Evolutionary conservation across 208 protist genomes (phyloP).

Genomic region (Trichomonas gallinae): DNA sequence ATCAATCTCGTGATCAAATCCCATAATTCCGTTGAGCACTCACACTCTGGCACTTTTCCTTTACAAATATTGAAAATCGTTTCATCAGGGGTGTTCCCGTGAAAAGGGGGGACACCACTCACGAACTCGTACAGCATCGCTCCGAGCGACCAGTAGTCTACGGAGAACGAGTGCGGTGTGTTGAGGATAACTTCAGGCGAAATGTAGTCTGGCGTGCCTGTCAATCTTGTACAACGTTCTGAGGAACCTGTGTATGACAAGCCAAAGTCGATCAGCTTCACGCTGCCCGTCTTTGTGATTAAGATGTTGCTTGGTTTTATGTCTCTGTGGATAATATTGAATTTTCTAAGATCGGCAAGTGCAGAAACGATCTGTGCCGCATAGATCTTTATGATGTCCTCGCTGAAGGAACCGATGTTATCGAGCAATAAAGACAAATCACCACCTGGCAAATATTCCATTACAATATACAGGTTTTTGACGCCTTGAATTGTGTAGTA

Average conservation of each 20-base stretch:
- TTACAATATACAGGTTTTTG: neutral
- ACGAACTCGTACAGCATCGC: neutral
- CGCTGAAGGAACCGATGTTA: neutral
- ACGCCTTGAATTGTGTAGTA: neutral
- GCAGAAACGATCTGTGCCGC: neutral
- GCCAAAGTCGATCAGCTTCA: neutral
- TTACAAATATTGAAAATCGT: neutral
- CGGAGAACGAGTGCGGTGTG: neutral
- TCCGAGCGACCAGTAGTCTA: neutral
- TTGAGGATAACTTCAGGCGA: neutral
- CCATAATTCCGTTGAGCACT: slow-evolving; percentile 18
- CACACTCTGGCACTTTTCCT: neutral
- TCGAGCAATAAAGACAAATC: neutral
- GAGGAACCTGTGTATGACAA: neutral
- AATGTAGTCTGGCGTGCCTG: neutral
- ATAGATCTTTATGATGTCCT: neutral
- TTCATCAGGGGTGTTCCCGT: neutral
- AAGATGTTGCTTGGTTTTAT: neutral
- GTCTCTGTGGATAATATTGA: slow-evolving; percentile 4
- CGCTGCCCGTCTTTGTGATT: neutral
- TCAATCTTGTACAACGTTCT: neutral
- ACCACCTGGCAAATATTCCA: slow-evolving; percentile 16
- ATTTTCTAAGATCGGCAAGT: neutral
- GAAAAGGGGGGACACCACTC: neutral
- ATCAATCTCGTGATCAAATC: slow-evolving; percentile 36